Evolutionary conservation across 345 rosid species (phyloP).

Genomic region (Isatis tinctoria): DNA sequence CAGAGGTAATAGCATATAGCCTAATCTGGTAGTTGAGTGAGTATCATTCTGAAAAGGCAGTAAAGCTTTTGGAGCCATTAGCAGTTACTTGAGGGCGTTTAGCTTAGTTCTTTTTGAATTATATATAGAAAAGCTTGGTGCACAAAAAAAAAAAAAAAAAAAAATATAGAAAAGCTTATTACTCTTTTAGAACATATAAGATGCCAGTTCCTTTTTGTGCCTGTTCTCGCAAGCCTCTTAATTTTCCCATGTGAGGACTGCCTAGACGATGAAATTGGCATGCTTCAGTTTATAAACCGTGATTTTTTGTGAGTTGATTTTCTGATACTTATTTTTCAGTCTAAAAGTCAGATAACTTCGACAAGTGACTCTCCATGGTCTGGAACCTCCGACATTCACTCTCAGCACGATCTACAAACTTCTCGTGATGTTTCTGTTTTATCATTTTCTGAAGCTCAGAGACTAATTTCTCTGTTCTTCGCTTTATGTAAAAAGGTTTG

Average conservation of each 20-base stretch:
- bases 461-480: slow-evolving; percentile 77
- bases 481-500: slow-evolving; percentile 92
- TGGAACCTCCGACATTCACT: slow-evolving; percentile 46
- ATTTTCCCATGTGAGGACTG: neutral
- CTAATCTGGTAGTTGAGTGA: slow-evolving; percentile 7
- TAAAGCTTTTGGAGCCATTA: slow-evolving; percentile 7
- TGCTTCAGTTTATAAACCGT: slow-evolving; percentile 6
- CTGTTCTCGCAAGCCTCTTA: slow-evolving; percentile 8
- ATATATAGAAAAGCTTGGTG: neutral
- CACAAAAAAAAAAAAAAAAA: too few relatives aligned
- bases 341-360: slow-evolving; percentile 47
- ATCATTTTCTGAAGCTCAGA: slow-evolving; percentile 76
- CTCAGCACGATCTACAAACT: slow-evolving; percentile 38
- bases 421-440: slow-evolving; percentile 45
- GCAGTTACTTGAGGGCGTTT: neutral
- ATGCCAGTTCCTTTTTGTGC: neutral
- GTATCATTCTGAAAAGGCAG: slow-evolving; percentile 1
- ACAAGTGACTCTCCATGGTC: slow-evolving; percentile 50
- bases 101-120: neutral
- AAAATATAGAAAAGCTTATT: neutral
- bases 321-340: slow-evolving; percentile 41
- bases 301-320: slow-evolving; percentile 11
- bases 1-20: slow-evolving; percentile 49
- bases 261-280: neutral
- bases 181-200: neutral